Evolutionary conservation across 148 eudicot genomes (phyloP).

Genomic region (Cornus suecica): DNA sequence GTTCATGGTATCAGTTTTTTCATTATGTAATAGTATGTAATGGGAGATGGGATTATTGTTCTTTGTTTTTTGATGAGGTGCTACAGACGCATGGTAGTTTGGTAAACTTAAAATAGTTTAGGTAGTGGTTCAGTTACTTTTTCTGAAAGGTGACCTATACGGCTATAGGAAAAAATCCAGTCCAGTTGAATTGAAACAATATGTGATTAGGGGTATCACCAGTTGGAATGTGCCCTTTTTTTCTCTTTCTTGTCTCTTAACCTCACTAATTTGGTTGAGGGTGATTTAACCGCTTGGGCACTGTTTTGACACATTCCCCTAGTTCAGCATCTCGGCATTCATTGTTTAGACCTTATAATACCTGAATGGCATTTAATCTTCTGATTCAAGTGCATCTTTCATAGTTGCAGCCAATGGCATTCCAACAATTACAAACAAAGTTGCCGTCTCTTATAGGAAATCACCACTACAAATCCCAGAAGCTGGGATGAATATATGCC

Average conservation of each 20-base stretch:
- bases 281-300: neutral
- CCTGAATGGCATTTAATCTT: neutral
- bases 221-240: too few relatives aligned
- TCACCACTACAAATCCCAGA: constrained; percentile 57
- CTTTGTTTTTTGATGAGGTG: too few relatives aligned
- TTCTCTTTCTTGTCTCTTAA: too few relatives aligned
- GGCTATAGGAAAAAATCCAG: too few relatives aligned
- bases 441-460: constrained; percentile 52
- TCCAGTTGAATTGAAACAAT: too few relatives aligned
- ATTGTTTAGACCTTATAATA: neutral
- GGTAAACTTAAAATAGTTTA: too few relatives aligned
- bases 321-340: neutral
- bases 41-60: too few relatives aligned
- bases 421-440: constrained; percentile 56
- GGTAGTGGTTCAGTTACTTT: too few relatives aligned
- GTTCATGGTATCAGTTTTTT: too few relatives aligned
- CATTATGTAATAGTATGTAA: too few relatives aligned
- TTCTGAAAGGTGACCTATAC: too few relatives aligned
- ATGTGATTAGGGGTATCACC: neutral
- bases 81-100: too few relatives aligned
- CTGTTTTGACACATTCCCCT: neutral
- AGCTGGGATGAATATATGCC: constrained; percentile 80
- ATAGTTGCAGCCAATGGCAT: constrained; percentile 50
- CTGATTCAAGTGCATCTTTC: neutral
- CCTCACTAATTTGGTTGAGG: neutral